A percentile compares a stretch with the other conserved stretches of the same genome.
These are phyloP conservation scores for Massospora cicadina DNA, from an alignment of 371 early-diverging fungal genomes.

Conservation along the genomic window DNA sequence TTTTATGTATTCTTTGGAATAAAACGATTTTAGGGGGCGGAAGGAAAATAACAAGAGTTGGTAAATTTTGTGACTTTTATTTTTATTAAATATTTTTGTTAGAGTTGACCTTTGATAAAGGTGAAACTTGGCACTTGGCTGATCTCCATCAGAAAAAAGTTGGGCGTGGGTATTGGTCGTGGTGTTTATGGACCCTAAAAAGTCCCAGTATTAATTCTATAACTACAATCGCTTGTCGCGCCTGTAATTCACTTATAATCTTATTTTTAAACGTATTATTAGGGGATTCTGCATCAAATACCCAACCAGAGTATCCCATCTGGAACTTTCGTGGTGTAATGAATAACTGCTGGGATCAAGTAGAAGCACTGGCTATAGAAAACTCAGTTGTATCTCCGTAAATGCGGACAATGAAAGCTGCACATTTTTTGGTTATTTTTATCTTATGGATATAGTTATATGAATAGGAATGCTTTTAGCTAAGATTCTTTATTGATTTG, in stretches of 20 bases:
- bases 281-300: slow-evolving; percentile 53
- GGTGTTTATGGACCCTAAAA: slow-evolving; percentile 22
- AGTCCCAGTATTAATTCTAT: neutral
- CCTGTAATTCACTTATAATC: slow-evolving; percentile 8
- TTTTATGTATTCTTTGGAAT: neutral
- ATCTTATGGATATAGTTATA: too few relatives aligned
- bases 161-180: slow-evolving; percentile 33
- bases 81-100: slow-evolving; percentile 37
- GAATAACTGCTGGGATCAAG: slow-evolving; percentile 57
- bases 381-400: too few relatives aligned
- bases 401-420: too few relatives aligned
- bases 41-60: slow-evolving; percentile 8
- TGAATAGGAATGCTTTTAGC: too few relatives aligned
- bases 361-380: too few relatives aligned
- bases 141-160: slow-evolving; percentile 16
- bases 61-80: neutral
- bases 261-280: slow-evolving; percentile 1
- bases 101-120: slow-evolving; percentile 60
- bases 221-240: slow-evolving; percentile 10
- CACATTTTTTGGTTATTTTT: too few relatives aligned
- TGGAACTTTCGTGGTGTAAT: slow-evolving; percentile 76
- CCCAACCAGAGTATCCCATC: slow-evolving; percentile 47
- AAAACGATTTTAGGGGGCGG: slow-evolving; percentile 3
- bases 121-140: slow-evolving; percentile 51
- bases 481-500: too few relatives aligned